These are phyloP conservation scores for Macrophomina phaseolina DNA, from an alignment of 2,329 filamentous ascomycete species.

Conservation along the genomic window DNA sequence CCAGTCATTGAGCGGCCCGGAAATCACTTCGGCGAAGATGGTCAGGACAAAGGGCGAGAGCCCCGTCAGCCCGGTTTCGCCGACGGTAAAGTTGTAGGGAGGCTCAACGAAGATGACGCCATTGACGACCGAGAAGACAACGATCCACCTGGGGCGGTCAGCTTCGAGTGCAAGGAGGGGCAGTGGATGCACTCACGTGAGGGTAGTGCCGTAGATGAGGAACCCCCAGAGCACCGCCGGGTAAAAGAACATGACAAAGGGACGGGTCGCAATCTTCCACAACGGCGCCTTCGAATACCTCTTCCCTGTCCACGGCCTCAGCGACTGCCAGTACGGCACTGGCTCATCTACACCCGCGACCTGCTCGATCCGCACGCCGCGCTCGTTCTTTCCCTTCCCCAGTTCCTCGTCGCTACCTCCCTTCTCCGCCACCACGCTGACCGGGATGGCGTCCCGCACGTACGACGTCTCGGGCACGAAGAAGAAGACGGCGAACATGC, in stretches of 20 bases:
- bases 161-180: constrained; percentile 28
- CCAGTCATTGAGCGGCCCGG: constrained; percentile 54
- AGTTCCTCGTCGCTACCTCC: constrained; percentile 29
- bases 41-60: constrained; percentile 57
- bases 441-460: constrained; percentile 28
- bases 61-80: constrained; percentile 57
- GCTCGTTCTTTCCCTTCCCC: constrained; percentile 30
- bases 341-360: constrained; percentile 4
- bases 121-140: constrained; percentile 56
- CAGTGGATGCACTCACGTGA: constrained; percentile 29
- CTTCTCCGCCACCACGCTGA: constrained; percentile 29
- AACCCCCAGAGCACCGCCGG: constrained; percentile 47
- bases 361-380: constrained; percentile 10
- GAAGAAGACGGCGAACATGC: constrained; percentile 37
- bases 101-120: constrained; percentile 45
- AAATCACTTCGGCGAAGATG: constrained; percentile 53
- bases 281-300: constrained; percentile 40
- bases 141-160: constrained; percentile 37
- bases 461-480: constrained; percentile 40
- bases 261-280: constrained; percentile 44
- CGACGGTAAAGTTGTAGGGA: constrained; percentile 55
- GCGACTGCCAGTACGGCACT: constrained; percentile 36
- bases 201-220: constrained; percentile 51
- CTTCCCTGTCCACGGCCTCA: constrained; percentile 39
- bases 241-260: constrained; percentile 45